These are phyloP conservation scores for Bidens hawaiensis DNA, from an alignment of 140 eudicot genomes.

Conservation along the genomic window DNA sequence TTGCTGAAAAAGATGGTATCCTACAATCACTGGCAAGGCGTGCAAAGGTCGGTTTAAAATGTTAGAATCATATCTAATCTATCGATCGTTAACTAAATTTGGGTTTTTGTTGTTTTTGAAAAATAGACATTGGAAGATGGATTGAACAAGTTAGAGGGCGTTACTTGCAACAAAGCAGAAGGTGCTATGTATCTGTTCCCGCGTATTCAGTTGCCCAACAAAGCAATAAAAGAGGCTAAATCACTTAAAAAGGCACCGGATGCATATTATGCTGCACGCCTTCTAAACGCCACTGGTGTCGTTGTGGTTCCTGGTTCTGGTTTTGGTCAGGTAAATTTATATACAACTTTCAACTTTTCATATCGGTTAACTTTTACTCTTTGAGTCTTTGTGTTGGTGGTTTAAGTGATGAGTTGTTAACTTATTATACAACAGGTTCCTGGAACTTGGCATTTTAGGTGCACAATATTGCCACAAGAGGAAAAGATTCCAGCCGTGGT, in stretches of 20 bases:
- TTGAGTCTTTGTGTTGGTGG: neutral
- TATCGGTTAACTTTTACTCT: neutral
- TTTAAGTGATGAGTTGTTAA: neutral
- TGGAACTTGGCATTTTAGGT: conserved; percentile 89
- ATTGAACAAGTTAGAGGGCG: conserved; percentile 77
- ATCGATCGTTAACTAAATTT: neutral
- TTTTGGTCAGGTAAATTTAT: conserved; percentile 64
- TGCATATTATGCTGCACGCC: conserved; percentile 61
- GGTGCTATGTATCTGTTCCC: conserved; percentile 99
- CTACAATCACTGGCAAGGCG: conserved; percentile 82
- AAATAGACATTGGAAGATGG: conserved; percentile 75
- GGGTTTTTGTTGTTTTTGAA: neutral
- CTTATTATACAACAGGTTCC: conserved; percentile 45
- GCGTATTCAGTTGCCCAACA: conserved; percentile 65
- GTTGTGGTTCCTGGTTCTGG: conserved; percentile 98
- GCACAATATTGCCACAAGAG: conserved; percentile 90
- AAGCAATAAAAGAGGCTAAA: conserved; percentile 89
- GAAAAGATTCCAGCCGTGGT: conserved; percentile 80
- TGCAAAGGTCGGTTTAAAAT: conserved; percentile 61
- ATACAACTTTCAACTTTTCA: neutral
- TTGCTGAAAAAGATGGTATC: conserved; percentile 79
- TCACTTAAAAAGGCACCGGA: conserved; percentile 72
- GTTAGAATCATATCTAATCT: neutral
- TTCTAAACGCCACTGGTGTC: conserved; percentile 77
- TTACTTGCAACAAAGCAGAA: conserved; percentile 90